Percentiles rank a stretch among this genome's conserved stretches.
These are phyloP conservation scores for Eutypa lata DNA, from an alignment of 2,329 filamentous ascomycete species.

Conservation along the genomic window DNA sequence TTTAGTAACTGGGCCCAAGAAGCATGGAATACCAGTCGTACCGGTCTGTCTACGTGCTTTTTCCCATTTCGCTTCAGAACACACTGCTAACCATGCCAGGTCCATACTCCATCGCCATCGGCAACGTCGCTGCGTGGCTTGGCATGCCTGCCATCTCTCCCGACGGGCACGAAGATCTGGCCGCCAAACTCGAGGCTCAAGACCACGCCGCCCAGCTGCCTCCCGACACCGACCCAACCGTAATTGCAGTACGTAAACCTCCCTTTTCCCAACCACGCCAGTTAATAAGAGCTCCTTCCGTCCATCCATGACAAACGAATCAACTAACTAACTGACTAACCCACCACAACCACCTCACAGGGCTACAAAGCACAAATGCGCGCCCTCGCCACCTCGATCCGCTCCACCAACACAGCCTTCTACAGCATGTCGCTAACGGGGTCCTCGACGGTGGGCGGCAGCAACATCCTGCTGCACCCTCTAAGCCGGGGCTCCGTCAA, in stretches of 20 bases:
- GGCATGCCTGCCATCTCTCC: conserved; percentile 32
- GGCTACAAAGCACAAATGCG: conserved; percentile 36
- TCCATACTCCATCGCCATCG: conserved; percentile 31
- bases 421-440: conserved; percentile 9
- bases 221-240: conserved; percentile 26
- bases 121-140: conserved; percentile 34
- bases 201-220: conserved; percentile 31
- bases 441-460: conserved; percentile 9
- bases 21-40: conserved; percentile 25
- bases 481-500: conserved; percentile 35
- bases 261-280: background rate
- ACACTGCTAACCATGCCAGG: conserved; percentile 10
- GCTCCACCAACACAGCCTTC: conserved; percentile 33
- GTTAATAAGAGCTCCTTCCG: background rate
- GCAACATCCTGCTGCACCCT: conserved; percentile 32
- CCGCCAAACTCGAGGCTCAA: conserved; percentile 27
- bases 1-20: conserved; percentile 26
- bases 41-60: conserved; percentile 12
- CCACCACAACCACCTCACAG: conserved; percentile 11
- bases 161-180: conserved; percentile 28
- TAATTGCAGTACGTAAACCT: conserved; percentile 20
- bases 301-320: too few relatives aligned
- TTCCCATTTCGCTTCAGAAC: conserved; percentile 4
- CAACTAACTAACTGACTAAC: too few relatives aligned
- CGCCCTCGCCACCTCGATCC: conserved; percentile 30